Base-by-base conservation (phyloP, 495 filamentous ascomycete genomes). In the Jackrogersella minutella region DNA sequence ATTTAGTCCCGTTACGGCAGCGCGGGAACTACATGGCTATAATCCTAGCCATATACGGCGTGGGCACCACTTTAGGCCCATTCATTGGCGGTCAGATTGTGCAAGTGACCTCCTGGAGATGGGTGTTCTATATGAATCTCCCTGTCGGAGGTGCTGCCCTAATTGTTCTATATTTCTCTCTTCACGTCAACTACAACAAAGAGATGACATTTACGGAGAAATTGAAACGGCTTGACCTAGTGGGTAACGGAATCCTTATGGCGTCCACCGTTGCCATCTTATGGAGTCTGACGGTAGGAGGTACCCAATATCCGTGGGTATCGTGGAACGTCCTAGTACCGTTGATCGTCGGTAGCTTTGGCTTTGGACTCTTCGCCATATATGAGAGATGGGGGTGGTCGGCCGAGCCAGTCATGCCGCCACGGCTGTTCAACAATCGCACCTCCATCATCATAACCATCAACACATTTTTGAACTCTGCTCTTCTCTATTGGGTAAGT, bases 61-160 rank as follows among this genome's bases (percentile, higher is more conserved):
- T 91, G 33, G 89, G 87, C 26, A 81, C 81, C 44, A 83, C 85
- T 5, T 58, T 91, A 6, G 90, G 90, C 4, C 90, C 90, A 6
- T 81, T 91, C 6, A 74, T 93, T 10, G 90, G 90, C 21, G 90
- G 90, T 22, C 84, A 85, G 5, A 88, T 92, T 58, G 88, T 76
- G 13, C 43, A 9, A 5, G 5, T 14, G 0, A 61, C 37, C 0
- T 80, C 71, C 11, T 80, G 76, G 78, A 44, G 78, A n/a, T 80
- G 78, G 69, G 44, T 52, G 14, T 52, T 52, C 17, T 52, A 36
- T 2, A 52, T 52, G 30, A 52, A 52, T 13, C 49, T 52, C n/a
- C 49, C 49, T 8, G 57, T 78, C 19, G 66, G 56, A 21, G 72
- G 60, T 14, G 19, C 64, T 1, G 22, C 75, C 0, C 24, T 77